Base-by-base conservation (phyloP, 2,329 filamentous ascomycete genomes). In the Hirsutella thompsonii region DNA sequence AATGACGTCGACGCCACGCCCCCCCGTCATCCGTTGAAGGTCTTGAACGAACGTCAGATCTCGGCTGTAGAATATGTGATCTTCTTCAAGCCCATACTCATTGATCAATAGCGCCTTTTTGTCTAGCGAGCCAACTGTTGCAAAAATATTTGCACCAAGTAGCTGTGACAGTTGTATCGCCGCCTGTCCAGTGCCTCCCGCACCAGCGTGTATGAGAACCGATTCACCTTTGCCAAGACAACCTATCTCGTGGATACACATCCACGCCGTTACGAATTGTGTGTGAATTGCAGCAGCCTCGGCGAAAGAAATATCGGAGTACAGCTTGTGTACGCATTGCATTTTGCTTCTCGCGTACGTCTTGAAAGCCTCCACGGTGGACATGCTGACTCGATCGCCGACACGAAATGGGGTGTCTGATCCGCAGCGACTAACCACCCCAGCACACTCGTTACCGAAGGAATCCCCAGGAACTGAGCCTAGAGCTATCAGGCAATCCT, bases 1-100 rank as follows among this genome's bases (percentile, higher is more conserved):
- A 4, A 59, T 46, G 2, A 61, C 40, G 30, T 60, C 52, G 21
- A 60, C 51, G 13, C 58, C 57, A 16, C 42, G 44, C 6, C 50
- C 49, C 8, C 51, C 46, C 6, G 55, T 60, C n/a, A 45, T 38
- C 5, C 43, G 42, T 38, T 49, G 48, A 4, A 60, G 46, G 3
- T 51, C 51, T 11, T 49, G 38, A 4, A 45, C 49, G 36, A 63
- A 61, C 0, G 49, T 46, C 2, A 43, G 42, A 42, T 58, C 48
- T 2, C 52, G 48, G 32, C 48, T 53, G 19, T 46, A 50, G 41
- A 62, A 54, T 20, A 63, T 57, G 41, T 59, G 55, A 4, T 32
- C 30, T 14, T 32, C 30, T 6, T 32, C 11, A 32, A 32, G 30
- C 30, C 30, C 11, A 16, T 32, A 32, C 6, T 8, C 30, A 5